Evolutionary conservation across 2,329 filamentous ascomycete species (phyloP), one percentile per base, ranked within the genome.

Genomic region (Coniochaeta sp.): DNA sequence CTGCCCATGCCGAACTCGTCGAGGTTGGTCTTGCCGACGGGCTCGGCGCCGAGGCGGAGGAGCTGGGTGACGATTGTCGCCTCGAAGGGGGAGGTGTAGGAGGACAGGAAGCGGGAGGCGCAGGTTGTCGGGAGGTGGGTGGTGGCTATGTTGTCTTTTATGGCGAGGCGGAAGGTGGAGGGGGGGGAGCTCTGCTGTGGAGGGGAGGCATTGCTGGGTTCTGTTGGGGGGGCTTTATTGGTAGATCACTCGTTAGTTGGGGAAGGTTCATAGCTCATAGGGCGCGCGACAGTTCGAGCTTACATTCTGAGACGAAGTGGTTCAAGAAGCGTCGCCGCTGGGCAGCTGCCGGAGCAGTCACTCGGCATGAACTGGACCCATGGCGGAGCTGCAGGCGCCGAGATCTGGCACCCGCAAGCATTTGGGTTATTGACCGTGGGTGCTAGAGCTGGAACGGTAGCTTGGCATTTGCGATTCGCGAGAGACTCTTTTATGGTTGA

Each of bases 11-110:
- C 73, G 62, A 75, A 75, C 65, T 75, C 95, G 74, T 98, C 95
- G 79, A 98, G 86, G 71, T 96, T 96, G 1, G 91, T 93, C 74
- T 96, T 96, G 7, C 89, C 89, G 1, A 87, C 80, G 1, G 93
- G 72, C 6, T 81, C 72, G 6, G 85, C 86, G 47, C 88, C 89
- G 6, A 82, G 80, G 31, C 77, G 71, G 60, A 83, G 81, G 36
- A 97, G 80, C 67, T 87, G 83, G 58, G 80, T 76, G 36, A 96
- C 85, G 19, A 97, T 87, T 9, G 90, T 93, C 19, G 93, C 91
- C 70, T 93, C 85, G 73, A 89, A 93, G 4, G 93, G 90, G 62
- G 89, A 91, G 38, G 73, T 76, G 73, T 93, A 90, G 63, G 78
- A 79, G n/a, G 79, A 71, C 44, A 98, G 83, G 59, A 91, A 89